phyloP scores from a whole-genome alignment of 2,329 filamentous ascomycete species.

The Ramichloridium luteum region DNA sequence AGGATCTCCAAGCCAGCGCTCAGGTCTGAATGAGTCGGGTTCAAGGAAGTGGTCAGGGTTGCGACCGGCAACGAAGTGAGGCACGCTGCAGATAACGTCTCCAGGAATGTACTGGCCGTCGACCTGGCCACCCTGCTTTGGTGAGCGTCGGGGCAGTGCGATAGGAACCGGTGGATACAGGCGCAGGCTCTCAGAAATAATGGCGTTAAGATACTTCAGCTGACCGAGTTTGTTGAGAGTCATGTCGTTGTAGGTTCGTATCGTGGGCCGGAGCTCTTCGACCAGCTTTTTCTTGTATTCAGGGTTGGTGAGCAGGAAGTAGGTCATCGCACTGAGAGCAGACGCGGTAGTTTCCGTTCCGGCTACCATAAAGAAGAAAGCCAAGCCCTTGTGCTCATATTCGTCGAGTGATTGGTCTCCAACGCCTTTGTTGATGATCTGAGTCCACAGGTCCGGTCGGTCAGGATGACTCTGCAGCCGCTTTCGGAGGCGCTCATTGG shows the following conservation, averaged over 20 bases:
- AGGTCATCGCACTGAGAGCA: conserved; percentile 22
- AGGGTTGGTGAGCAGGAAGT: conserved; percentile 22
- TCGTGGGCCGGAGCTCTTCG: conserved; percentile 24
- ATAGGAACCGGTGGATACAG: conserved; percentile 25
- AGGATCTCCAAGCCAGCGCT: conserved; percentile 19
- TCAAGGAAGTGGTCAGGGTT: conserved; percentile 13
- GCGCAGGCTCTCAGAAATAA: conserved; percentile 26
- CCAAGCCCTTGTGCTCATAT: conserved; percentile 24
- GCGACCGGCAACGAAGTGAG: conserved; percentile 13
- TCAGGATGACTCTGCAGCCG: conserved; percentile 8
- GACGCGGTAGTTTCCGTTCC: conserved; percentile 31
- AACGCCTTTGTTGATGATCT: conserved; percentile 17
- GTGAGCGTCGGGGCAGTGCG: conserved; percentile 14
- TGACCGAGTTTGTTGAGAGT: conserved; percentile 21
- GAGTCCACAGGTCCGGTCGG: conserved; percentile 21
- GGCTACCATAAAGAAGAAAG: conserved; percentile 25
- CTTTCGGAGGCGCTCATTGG: conserved; percentile 16
- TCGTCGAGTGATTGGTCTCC: conserved; percentile 19
- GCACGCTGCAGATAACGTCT: conserved; percentile 7
- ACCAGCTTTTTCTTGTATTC: conserved; percentile 20
- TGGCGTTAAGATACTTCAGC: conserved; percentile 27
- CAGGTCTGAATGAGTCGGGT: conserved; percentile 19
- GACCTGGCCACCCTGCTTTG: conserved; percentile 13
- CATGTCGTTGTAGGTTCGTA: conserved; percentile 24
- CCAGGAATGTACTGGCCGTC: conserved; percentile 13